Base-by-base conservation (phyloP, 805 yeast genomes). In the Jamesozyma hellenica region DNA sequence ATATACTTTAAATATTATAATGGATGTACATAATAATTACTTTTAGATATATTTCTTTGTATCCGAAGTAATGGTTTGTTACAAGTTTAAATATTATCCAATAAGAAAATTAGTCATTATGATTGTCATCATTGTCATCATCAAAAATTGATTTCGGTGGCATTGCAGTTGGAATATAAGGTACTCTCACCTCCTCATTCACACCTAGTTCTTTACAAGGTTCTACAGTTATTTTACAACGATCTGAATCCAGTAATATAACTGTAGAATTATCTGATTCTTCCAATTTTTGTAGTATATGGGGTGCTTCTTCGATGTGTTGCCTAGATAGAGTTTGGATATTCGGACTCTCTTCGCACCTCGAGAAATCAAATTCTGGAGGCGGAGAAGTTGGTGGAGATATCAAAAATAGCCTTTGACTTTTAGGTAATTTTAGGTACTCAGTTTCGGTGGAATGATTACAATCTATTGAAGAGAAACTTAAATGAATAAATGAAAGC, bases 341-440 rank as follows among this genome's bases (percentile, higher is more conserved):
- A 12, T 32, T 53, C 2, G 71, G 71, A 3, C 55, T 56, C 23
- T 62, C 70, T 42, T 66, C 71, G 19, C 56, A 54, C 30, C 50
- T 52, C 12, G 61, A 51, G 42, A 57, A 66, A 40, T 65, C 63
- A 40, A 66, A 66, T 17, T 50, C 70, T 4, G 64, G 63, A 4
- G 70, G 69, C 1, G 70, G 70, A 3, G 70, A 65, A 5, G 61
- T 53, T 14, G 70, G 70, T 6, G 71, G 71, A 0, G 70, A 64
- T 5, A 66, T 60, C 32, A 66, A 42, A 44, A 66, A 66, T 55
- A 62, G 42, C 36, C 58, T 51, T 7, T 55, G 49, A 31, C 56
- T 46, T 32, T 50, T 46, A 9, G 71, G 71, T 10, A 66, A 49
- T 34, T 56, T 33, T 13, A 66, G 43, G 36, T 57, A 58, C 21